Base-by-base conservation (phyloP, 179 eudicot species). In the Heliamphora pulchella region DNA sequence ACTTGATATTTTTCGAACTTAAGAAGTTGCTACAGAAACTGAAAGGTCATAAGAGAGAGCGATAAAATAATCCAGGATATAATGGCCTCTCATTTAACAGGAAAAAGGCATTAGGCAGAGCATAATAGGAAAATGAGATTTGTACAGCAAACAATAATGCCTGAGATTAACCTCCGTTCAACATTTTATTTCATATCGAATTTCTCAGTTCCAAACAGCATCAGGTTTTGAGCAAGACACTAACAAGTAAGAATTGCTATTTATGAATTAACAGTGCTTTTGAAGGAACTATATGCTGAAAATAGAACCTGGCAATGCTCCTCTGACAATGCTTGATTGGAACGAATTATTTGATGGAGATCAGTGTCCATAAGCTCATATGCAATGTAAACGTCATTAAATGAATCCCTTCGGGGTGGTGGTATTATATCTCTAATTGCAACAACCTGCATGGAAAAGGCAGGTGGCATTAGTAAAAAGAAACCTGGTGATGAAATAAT, bases 371-470 rank as follows among this genome's bases (percentile, higher is more conserved):
- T 31, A 31, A 31, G 31, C 31, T 31, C 31, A 31, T 93, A 93
- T 70, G 94, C 92, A 79, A 93, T 93, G 84, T 92, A 92, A 50
- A 93, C 98, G 82, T 94, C 97, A 87, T 94, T 90, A 84, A 92
- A 94, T 39, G 80, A 82, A 57, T 83, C 87, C 87, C 97, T 92
- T 66, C 82, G 86, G 0, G 98, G 96, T 57, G 97, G 98, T 17
- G 97, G 98, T 84, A 94, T 94, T 65, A 94, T 90, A 85, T 94
- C 98, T 89, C 94, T 90, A 59, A 94, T 91, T 71, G 97, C 93
- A 79, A 91, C 94, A 85, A 92, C 89, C 97, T 93, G 90, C 84
- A 80, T 68, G 65, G 74, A 18, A 82, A 67, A 81, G 68, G 72
- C 76, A 74, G 69, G 78, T 4, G 46, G 74, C 44, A 58, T 67